Percentiles rank a stretch among this genome's conserved stretches.
Evolutionary conservation across 306 rosid species (phyloP).

Genomic region (Fragaria iinumae): DNA sequence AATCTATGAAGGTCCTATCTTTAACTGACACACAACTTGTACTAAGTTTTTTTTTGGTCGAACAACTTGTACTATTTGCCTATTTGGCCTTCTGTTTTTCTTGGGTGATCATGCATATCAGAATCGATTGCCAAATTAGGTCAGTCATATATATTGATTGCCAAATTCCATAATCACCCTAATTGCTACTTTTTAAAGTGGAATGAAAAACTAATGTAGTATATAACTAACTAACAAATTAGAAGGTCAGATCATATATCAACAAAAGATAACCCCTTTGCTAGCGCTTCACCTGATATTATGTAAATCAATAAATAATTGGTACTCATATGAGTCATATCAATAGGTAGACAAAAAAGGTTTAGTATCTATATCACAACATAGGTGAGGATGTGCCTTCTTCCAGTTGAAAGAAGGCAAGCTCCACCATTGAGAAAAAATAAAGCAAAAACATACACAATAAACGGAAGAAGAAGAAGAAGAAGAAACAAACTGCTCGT

Average conservation of each 20-base stretch:
- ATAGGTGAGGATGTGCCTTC: constrained; percentile 13
- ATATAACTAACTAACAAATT: neutral
- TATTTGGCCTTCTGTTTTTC: neutral
- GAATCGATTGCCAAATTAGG: no score
- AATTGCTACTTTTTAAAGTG: neutral
- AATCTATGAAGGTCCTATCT: neutral
- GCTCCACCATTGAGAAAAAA: constrained; percentile 33
- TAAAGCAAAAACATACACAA: constrained; percentile 31
- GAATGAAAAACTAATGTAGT: neutral
- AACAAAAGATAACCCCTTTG: neutral
- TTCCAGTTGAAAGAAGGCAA: constrained; percentile 26
- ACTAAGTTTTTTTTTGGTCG: no score
- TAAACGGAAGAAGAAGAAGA: constrained; percentile 9
- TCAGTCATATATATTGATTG: no score
- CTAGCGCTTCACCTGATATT: neutral
- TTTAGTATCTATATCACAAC: constrained; percentile 39
- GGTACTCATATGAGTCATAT: neutral
- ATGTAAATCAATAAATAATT: neutral
- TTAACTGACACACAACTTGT: no score
- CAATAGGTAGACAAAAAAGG: constrained; percentile 18
- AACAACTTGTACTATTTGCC: no score
- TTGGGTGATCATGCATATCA: neutral
- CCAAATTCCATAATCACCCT: neutral
- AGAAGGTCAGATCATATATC: neutral
- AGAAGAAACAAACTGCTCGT: constrained; percentile 37